These are phyloP conservation scores for Linanthus parryae DNA, from an alignment of 148 eudicot genomes.

Conservation along the genomic window DNA sequence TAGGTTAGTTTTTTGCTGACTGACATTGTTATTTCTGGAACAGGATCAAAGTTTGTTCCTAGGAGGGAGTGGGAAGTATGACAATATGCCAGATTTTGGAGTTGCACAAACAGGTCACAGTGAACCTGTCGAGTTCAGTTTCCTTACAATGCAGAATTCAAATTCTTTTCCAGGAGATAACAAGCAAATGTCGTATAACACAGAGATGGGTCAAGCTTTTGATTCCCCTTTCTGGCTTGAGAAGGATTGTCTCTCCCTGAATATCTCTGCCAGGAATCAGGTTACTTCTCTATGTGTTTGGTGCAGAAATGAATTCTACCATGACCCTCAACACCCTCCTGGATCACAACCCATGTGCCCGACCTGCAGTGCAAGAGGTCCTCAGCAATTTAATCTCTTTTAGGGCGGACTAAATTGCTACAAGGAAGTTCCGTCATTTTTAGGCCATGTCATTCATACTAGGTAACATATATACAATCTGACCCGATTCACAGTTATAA, in stretches of 20 bases:
- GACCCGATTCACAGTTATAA: too few relatives aligned
- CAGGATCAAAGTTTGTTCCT: constrained; percentile 54
- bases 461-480: too few relatives aligned
- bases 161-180: constrained; percentile 49
- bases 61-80: constrained; percentile 42
- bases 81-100: constrained; percentile 34
- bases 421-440: too few relatives aligned
- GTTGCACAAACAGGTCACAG: constrained; percentile 43
- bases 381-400: constrained; percentile 43
- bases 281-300: constrained; percentile 59
- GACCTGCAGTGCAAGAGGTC: constrained; percentile 61
- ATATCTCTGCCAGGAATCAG: constrained; percentile 34
- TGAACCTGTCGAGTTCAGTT: constrained; percentile 89
- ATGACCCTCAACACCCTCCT: constrained; percentile 44
- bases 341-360: constrained; percentile 61
- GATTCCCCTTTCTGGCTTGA: constrained; percentile 72
- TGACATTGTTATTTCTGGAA: too few relatives aligned
- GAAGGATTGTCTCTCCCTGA: constrained; percentile 47
- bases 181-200: constrained; percentile 39
- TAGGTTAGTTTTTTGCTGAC: not conserved
- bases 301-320: constrained; percentile 77
- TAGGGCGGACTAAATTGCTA: too few relatives aligned
- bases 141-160: constrained; percentile 53
- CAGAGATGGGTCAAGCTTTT: constrained; percentile 54
- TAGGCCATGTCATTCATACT: too few relatives aligned